Conservation (phyloP, 768 basidiomycete genomes). For the Lyophyllum shimeji region DNA sequence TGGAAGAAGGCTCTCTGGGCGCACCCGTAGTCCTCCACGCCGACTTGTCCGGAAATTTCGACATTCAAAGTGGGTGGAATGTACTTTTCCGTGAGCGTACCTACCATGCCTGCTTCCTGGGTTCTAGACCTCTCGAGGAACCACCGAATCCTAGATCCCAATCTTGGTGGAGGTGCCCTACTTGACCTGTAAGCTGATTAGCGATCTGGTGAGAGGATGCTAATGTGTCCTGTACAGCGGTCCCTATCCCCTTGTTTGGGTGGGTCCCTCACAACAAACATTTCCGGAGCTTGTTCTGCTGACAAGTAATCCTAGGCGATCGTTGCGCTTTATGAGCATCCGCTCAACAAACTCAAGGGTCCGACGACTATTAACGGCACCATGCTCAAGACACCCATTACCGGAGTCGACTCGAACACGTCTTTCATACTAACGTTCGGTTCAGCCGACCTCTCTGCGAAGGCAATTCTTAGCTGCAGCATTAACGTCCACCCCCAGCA, state of each 20-base stretch:
- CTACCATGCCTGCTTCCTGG: not conserved
- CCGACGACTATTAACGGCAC: constrained; percentile 64
- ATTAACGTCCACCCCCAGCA: constrained; percentile 49
- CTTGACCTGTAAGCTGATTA: constrained; percentile 67
- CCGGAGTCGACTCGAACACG: constrained; percentile 78
- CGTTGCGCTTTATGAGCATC: constrained; percentile 76
- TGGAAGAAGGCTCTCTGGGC: constrained; percentile 64
- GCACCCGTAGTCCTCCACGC: constrained; percentile 68
- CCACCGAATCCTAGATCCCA: constrained; percentile 77
- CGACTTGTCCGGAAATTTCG: constrained; percentile 73
- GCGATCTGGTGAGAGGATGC: not conserved
- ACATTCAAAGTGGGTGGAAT: constrained; percentile 54
- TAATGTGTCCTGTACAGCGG: constrained; percentile 45
- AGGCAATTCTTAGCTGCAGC: constrained; percentile 72
- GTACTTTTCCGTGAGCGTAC: not conserved
- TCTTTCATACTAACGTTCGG: constrained; percentile 72
- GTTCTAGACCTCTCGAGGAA: constrained; percentile 59
- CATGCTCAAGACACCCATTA: constrained; percentile 77
- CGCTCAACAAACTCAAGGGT: constrained; percentile 57
- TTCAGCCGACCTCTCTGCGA: constrained; percentile 57
- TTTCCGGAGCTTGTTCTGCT: not conserved
- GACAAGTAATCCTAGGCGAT: constrained; percentile 51
- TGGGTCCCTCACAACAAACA: constrained; percentile 23
- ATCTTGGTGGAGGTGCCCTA: constrained; percentile 78
- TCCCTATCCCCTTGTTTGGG: constrained; percentile 83